These are phyloP conservation scores for Lactarius psammicola DNA, from an alignment of 768 basidiomycete genomes.

Conservation along the genomic window DNA sequence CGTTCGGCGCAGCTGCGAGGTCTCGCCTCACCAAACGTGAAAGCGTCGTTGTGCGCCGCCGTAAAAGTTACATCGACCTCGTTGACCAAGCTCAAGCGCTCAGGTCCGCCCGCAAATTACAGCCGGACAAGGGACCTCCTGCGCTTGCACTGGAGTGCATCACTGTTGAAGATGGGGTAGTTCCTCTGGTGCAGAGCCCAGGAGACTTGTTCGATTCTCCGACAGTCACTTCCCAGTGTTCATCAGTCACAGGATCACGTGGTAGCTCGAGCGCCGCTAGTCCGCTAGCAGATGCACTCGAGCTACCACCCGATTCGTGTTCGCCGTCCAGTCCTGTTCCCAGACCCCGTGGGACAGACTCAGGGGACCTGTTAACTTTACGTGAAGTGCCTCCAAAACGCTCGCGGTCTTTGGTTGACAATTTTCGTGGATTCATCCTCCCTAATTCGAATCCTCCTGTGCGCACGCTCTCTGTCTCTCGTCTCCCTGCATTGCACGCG, in stretches of 20 bases:
- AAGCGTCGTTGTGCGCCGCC: constrained; percentile 63
- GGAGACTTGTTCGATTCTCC: constrained; percentile 27
- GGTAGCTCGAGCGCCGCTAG: constrained; percentile 16
- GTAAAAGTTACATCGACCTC: constrained; percentile 45
- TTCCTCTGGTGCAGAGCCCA: constrained; percentile 11
- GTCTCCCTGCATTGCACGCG: constrained; percentile 5
- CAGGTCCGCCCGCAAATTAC: constrained; percentile 5
- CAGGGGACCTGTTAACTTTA: constrained; percentile 29
- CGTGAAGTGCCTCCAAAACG: constrained; percentile 37
- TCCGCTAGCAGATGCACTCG: constrained; percentile 15
- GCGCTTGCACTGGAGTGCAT: constrained; percentile 18
- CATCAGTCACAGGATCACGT: constrained; percentile 21
- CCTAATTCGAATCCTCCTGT: constrained; percentile 21
- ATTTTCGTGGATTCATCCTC: constrained; percentile 57
- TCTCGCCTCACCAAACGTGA: constrained; percentile 63
- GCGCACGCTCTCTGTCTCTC: constrained; percentile 26
- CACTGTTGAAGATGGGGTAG: constrained; percentile 5
- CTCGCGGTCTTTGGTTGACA: constrained; percentile 57
- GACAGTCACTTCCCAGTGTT: constrained; percentile 24
- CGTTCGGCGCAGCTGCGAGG: constrained; percentile 56
- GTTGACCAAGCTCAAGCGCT: constrained; percentile 4
- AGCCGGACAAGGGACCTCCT: constrained; percentile 8
- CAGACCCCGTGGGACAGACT: constrained; percentile 29
- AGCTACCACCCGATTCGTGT: constrained; percentile 30
- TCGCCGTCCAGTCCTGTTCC: constrained; percentile 29